phyloP scores from a whole-genome alignment of 306 rosid genomes.

The Acacia confusa region DNA sequence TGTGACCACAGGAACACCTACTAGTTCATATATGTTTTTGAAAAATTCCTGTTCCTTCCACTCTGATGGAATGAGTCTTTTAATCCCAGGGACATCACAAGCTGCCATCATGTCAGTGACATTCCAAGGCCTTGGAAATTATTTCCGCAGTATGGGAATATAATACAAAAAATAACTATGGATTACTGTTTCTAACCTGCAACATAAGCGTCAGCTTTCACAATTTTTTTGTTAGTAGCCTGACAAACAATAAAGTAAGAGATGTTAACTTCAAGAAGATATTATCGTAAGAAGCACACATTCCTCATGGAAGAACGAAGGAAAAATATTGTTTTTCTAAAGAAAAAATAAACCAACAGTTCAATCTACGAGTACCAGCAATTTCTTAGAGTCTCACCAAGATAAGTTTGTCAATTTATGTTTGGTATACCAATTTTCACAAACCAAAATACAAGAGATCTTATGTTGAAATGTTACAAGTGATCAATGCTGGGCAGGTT shows the following conservation, averaged over 20 bases:
- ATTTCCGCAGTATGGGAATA: conserved; percentile 18
- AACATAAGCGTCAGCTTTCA: conserved; percentile 92
- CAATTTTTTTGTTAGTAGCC: conserved; percentile 85
- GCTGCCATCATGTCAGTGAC: conserved; percentile 61
- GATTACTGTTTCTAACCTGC: conserved; percentile 68
- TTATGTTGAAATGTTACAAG: background rate
- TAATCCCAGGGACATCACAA: conserved; percentile 97
- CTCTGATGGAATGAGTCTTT: conserved; percentile 76
- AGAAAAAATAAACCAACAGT: background rate
- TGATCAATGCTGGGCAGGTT: background rate
- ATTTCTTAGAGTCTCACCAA: background rate
- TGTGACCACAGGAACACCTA: conserved; percentile 98
- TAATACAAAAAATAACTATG: conserved; percentile 8
- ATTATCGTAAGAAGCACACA: background rate
- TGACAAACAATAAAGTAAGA: conserved; percentile 32
- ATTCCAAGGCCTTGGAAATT: conserved; percentile 27
- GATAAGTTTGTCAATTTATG: background rate
- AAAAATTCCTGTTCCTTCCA: conserved; percentile 87
- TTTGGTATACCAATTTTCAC: background rate
- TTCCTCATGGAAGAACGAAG: background rate
- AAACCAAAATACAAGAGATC: background rate
- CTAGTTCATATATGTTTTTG: conserved; percentile 76
- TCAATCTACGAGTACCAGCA: background rate
- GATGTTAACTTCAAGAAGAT: conserved; percentile 23
- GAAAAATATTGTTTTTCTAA: background rate